Evolutionary conservation across 768 basidiomycete species (phyloP).

Genomic region (Kwoniella europaea): DNA sequence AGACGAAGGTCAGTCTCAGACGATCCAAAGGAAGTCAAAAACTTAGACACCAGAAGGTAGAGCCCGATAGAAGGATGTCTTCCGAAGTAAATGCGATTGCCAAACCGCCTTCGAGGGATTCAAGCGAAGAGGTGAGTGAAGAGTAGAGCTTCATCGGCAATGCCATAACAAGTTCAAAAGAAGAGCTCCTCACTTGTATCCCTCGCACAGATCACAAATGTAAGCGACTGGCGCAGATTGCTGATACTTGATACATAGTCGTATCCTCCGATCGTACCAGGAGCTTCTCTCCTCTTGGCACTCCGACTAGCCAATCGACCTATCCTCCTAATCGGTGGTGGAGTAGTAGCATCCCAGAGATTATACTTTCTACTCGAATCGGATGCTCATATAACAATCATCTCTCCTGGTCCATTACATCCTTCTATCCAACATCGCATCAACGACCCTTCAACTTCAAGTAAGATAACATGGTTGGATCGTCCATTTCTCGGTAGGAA

Average conservation of each 20-base stretch:
- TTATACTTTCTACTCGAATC: conserved; percentile 82
- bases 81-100: not conserved
- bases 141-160: not conserved
- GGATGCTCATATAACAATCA: conserved; percentile 75
- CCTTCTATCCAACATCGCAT: conserved; percentile 59
- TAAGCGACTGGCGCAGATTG: not conserved
- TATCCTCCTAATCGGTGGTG: conserved; percentile 92
- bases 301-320: conserved; percentile 85
- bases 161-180: not conserved
- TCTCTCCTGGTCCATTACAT: conserved; percentile 76
- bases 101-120: conserved; percentile 18
- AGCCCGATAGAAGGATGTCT: not conserved
- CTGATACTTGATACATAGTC: not conserved
- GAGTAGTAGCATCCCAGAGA: conserved; percentile 85
- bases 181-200: not conserved
- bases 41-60: not conserved
- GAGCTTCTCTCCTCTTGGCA: conserved; percentile 84
- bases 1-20: not conserved
- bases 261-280: conserved; percentile 55
- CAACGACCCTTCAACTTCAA: conserved; percentile 60
- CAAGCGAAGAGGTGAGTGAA: conserved; percentile 16
- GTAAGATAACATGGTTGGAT: conserved; percentile 71
- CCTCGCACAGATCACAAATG: not conserved
- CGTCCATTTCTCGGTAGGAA: conserved; percentile 65
- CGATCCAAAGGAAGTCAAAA: not conserved